Evolutionary conservation across 768 basidiomycete genomes (phyloP), one percentile per base, ranked within the genome.

Genomic region (Pisolithus tinctorius): DNA sequence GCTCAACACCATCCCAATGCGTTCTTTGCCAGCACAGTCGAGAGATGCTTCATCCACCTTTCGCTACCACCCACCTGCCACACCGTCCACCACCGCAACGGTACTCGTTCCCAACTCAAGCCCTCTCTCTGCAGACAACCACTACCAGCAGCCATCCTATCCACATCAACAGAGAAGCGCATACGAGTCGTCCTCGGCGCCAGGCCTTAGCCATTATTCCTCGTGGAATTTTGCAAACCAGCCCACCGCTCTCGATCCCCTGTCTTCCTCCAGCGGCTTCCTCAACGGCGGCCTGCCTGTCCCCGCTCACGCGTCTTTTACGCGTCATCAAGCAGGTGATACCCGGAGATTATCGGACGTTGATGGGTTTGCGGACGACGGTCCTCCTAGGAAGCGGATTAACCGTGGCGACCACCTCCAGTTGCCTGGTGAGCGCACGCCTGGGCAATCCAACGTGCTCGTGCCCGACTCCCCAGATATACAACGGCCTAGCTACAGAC

Each of bases 61-160:
- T 51, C 81, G 79, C 53, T 86, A 61, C 64, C 81, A 77, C 77
- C 76, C 71, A 59, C 74, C 60, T 39, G 66, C 65, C 60, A 74
- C 54, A 58, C 69, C 81, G 7, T 70, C 77, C 9, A 63, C 77
- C 9, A 63, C 77, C 27, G 80, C 79, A 63, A 79, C 70, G 50
- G 68, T 90, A 47, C 81, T 90, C 49, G 87, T 88, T 23, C 88
- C 88, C 45, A 84, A 75, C 69, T 90, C 89, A 49, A 89, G 86
- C 55, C 86, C 87, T 30, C 61, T 76, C 34, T 58, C 60, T 37
- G 65, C 74, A 44, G 76, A 81, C 52, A 54, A 69, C 13, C 55
- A 60, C 14, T 59, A 71, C 52, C 71, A 65, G 25, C 57, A 72
- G 7, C 68, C 78, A 63, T 70, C 71, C 29, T 61, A 74, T 20